These are phyloP conservation scores for Ceratorhiza oryzae-sativae DNA, from an alignment of 1,284 basidiomycete species.

Conservation along the genomic window DNA sequence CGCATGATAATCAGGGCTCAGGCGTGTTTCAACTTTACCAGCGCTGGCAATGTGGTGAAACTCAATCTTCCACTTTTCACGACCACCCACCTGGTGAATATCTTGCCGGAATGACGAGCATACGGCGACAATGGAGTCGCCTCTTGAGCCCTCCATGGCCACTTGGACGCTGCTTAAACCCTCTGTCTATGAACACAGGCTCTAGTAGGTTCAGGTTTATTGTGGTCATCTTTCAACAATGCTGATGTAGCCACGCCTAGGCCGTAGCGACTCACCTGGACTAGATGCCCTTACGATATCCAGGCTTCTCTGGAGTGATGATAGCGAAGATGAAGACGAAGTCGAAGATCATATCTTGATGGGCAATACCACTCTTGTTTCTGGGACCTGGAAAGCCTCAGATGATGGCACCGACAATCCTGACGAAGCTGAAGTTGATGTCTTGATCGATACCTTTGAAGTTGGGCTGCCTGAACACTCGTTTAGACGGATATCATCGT, in stretches of 20 bases:
- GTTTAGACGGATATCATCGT: constrained; percentile 18
- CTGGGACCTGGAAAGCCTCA: constrained; percentile 3
- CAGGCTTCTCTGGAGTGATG: constrained; percentile 23
- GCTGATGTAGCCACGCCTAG: not conserved
- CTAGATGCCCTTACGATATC: constrained; percentile 25
- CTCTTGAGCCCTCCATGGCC: constrained; percentile 22
- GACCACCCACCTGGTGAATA: not conserved
- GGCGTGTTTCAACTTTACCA: constrained; percentile 10
- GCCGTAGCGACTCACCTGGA: constrained; percentile 19
- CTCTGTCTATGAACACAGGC: constrained; percentile 15
- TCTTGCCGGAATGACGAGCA: not conserved
- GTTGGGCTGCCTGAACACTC: constrained; percentile 29
- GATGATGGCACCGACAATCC: constrained; percentile 32
- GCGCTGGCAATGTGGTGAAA: not conserved
- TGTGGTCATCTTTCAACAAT: not conserved
- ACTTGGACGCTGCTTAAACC: constrained; percentile 14
- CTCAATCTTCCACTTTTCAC: constrained; percentile 3
- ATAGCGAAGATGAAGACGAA: constrained; percentile 12
- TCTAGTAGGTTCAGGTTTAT: constrained; percentile 11
- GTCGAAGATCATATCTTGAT: constrained; percentile 25
- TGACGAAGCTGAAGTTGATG: constrained; percentile 25
- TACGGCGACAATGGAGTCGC: not conserved
- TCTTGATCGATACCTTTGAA: constrained; percentile 29
- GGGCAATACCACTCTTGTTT: not conserved
- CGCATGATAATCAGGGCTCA: constrained; percentile 2